Evolutionary conservation across 2,329 filamentous ascomycete genomes (phyloP).

Genomic region (Microcyclospora tardicrescens): DNA sequence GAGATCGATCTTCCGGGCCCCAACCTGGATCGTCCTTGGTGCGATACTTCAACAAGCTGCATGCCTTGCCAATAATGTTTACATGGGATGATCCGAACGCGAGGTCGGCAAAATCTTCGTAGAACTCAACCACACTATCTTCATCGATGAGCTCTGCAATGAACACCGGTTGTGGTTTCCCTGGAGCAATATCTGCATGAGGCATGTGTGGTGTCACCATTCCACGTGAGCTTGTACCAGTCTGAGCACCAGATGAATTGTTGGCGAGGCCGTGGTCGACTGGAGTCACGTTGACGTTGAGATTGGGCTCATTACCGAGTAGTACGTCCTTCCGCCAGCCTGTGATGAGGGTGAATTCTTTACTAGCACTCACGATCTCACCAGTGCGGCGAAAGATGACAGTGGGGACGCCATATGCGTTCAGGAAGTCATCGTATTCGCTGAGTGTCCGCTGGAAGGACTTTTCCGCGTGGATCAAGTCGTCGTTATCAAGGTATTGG

Average conservation of each 20-base stretch:
- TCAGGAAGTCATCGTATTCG: slow-evolving; percentile 87
- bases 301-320: slow-evolving; percentile 72
- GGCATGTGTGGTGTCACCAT: slow-evolving; percentile 33
- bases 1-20: slow-evolving; percentile 37
- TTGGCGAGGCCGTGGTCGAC: slow-evolving; percentile 35
- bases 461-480: slow-evolving; percentile 95
- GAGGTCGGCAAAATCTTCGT: slow-evolving; percentile 85
- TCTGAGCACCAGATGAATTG: slow-evolving; percentile 25
- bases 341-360: slow-evolving; percentile 91
- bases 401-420: slow-evolving; percentile 76
- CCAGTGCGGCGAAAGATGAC: slow-evolving; percentile 85
- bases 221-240: slow-evolving; percentile 33
- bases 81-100: slow-evolving; percentile 86
- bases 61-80: slow-evolving; percentile 61
- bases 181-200: slow-evolving; percentile 17
- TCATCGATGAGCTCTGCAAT: slow-evolving; percentile 87
- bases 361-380: slow-evolving; percentile 88
- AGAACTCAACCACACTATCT: slow-evolving; percentile 85
- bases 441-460: slow-evolving; percentile 86
- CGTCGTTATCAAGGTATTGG: slow-evolving; percentile 72
- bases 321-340: slow-evolving; percentile 88
- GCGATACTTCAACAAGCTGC: slow-evolving; percentile 81
- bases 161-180: slow-evolving; percentile 63
- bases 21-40: slow-evolving; percentile 46
- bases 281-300: slow-evolving; percentile 55